A percentile compares a stretch with the other conserved stretches of the same genome.
These are phyloP conservation scores for Kregervanrija fluxuum DNA, from an alignment of 805 yeast species.

Conservation along the genomic window DNA sequence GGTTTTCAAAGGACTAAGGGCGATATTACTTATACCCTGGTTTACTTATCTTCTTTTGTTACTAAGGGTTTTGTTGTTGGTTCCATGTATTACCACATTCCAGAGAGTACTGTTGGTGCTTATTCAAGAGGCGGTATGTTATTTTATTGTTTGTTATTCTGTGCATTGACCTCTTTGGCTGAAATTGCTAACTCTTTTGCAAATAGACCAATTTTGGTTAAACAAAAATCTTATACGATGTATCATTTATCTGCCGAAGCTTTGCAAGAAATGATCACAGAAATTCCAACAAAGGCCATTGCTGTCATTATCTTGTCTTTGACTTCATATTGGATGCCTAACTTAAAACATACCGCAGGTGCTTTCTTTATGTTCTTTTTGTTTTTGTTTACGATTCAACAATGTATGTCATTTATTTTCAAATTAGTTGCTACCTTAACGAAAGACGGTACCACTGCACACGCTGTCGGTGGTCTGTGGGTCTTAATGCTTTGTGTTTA, in stretches of 20 bases:
- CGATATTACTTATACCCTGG: constrained; percentile 50
- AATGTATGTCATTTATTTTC: constrained; percentile 47
- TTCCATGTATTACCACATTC: constrained; percentile 50
- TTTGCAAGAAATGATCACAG: constrained; percentile 51
- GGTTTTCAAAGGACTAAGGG: constrained; percentile 54
- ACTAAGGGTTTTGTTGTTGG: constrained; percentile 55
- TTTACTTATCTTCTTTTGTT: constrained; percentile 46
- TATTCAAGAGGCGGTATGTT: constrained; percentile 56
- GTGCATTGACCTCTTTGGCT: constrained; percentile 56
- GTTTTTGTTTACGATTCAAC: constrained; percentile 35
- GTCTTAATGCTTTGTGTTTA: constrained; percentile 52
- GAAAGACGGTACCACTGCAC: constrained; percentile 48
- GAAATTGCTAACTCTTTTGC: constrained; percentile 56
- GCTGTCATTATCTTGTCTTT: constrained; percentile 43
- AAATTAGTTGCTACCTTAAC: constrained; percentile 47
- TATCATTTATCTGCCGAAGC: constrained; percentile 62
- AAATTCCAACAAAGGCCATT: constrained; percentile 49
- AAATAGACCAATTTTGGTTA: constrained; percentile 54
- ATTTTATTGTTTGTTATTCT: constrained; percentile 53
- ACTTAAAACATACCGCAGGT: constrained; percentile 45
- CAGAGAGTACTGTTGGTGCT: constrained; percentile 45
- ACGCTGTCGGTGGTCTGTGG: constrained; percentile 46
- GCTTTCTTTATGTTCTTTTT: constrained; percentile 44
- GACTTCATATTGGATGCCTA: constrained; percentile 45
- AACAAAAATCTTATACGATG: constrained; percentile 57